Base-by-base conservation (phyloP, 257 asterid genomes). In the Ehretia macrophylla region DNA sequence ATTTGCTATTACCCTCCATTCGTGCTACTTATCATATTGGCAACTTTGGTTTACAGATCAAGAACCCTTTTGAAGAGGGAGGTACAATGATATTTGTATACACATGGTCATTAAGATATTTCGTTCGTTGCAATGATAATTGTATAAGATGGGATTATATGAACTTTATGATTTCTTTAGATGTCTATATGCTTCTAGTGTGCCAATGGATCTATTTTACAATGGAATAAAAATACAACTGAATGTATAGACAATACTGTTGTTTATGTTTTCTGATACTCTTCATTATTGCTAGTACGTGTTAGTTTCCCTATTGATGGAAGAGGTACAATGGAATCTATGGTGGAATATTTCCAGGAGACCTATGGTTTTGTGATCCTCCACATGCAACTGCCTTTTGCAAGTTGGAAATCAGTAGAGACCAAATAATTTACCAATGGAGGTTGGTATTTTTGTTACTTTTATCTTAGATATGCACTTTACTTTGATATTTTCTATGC, bases 391-490 rank as follows among this genome's bases (percentile, higher is more conserved):
- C 77, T 87, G 83, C 98, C 98, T 57, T 92, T 77, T 92, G 56
- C 98, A 88, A 88, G 98, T 92, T 56, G 98, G 97, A 59, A 92
- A 86, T 75, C 79, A 82, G 55, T 90, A 79, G 50, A 77, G 97
- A 66, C 95, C 95, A 47, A 88, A 92, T 73, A 88, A 84, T 65
- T 63, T 92, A 64, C 98, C 99, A 0, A 86, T 93, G 97, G 99
- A 93, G 96, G 99, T 92, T 49, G 49, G 70, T 40, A 56, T 27
- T 64, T 19, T 19, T 59, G 35, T 54, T 51, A 23, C 47, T 4
- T 17, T 46, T 50, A 14, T 38, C 59, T 17, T 9, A 39, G 44
- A 9, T 39, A 0, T 62, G 51, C 27, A 10, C 22, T 42, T 22
- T 10, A 14, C 11, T 32, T 56, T 35, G 18, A 18, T 63, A 4